phyloP scores from a whole-genome alignment of 192 early-diverging fungal species.

The Helicostylum pulchrum region DNA sequence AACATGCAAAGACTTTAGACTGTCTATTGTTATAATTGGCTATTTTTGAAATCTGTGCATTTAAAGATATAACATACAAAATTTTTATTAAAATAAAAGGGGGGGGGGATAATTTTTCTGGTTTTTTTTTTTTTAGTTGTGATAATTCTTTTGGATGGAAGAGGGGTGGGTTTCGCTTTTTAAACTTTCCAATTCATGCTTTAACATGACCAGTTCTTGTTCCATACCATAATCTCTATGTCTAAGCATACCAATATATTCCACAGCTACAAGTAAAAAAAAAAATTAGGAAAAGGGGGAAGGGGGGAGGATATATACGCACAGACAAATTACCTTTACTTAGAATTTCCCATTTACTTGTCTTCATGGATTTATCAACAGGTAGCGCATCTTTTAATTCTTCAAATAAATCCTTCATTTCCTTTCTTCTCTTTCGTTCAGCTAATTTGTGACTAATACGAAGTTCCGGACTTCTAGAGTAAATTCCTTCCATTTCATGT shows the following conservation, averaged over 20 bases:
- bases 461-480: constrained; percentile 65
- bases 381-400: constrained; percentile 73
- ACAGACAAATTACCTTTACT: constrained; percentile 62
- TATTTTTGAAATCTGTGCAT: too few relatives aligned
- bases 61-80: too few relatives aligned
- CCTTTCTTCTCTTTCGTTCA: constrained; percentile 81
- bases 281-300: too few relatives aligned
- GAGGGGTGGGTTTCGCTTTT: too few relatives aligned
- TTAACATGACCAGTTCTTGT: constrained; percentile 26
- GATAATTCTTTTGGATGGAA: too few relatives aligned
- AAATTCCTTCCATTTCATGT: neutral
- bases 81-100: too few relatives aligned
- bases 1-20: too few relatives aligned
- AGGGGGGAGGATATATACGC: neutral
- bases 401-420: constrained; percentile 91
- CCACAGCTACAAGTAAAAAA: constrained; percentile 41
- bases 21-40: too few relatives aligned
- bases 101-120: too few relatives aligned
- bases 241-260: constrained; percentile 44
- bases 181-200: constrained; percentile 1
- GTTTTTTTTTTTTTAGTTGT: too few relatives aligned
- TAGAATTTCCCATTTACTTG: constrained; percentile 88
- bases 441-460: constrained; percentile 83
- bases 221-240: constrained; percentile 39
- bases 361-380: constrained; percentile 68